A percentile compares a stretch with the other conserved stretches of the same genome.
Evolutionary conservation across 148 eudicot species (phyloP).

Genomic region (Talinum fruticosum): DNA sequence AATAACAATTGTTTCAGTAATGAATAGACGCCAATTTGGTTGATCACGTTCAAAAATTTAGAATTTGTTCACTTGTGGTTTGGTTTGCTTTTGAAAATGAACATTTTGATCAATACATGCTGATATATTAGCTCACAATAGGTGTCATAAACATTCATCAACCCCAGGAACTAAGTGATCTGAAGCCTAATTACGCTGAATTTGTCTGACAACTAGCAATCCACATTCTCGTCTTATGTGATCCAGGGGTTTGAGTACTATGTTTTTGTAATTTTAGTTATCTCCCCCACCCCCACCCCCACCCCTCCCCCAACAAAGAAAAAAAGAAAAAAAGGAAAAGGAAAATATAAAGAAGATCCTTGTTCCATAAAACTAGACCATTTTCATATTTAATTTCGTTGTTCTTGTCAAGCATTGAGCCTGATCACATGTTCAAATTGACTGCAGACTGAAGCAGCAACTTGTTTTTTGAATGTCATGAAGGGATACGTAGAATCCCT

Average conservation of each 20-base stretch:
- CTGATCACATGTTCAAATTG: neutral
- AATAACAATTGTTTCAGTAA: neutral
- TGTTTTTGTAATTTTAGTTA: neutral
- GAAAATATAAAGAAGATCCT: neutral
- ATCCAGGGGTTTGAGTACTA: neutral
- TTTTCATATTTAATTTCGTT: neutral
- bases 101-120: neutral
- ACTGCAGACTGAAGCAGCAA: conserved; percentile 80
- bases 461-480: conserved; percentile 53
- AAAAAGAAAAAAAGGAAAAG: neutral
- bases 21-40: too few relatives aligned
- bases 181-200: too few relatives aligned
- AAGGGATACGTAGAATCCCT: conserved; percentile 74
- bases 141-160: neutral
- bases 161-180: neutral
- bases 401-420: neutral
- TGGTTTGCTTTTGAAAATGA: neutral
- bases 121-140: neutral
- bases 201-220: neutral
- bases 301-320: neutral
- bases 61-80: neutral
- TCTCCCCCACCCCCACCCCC: neutral
- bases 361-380: neutral
- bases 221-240: neutral
- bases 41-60: neutral